Evolutionary conservation across 495 filamentous ascomycete genomes (phyloP), one percentile per base, ranked within the genome.

Genomic region (Friedmanniomyces simplex): DNA sequence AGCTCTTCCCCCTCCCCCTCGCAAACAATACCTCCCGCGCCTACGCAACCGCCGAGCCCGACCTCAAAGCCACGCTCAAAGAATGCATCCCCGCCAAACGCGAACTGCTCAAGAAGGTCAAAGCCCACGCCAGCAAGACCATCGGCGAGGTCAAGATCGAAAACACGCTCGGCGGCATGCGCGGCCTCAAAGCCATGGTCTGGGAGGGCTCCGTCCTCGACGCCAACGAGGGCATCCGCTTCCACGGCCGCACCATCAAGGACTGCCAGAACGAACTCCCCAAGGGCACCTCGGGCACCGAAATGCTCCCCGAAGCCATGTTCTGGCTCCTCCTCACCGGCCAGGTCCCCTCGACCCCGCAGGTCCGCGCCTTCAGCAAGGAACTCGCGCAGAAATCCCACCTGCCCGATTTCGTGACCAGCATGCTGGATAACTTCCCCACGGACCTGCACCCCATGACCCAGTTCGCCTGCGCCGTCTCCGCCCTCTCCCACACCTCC

Each of bases 221-320:
- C 69, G 83, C 93, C 53, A 83, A 97, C 67, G 93, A 98, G 74
- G 93, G 93, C 34, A 98, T 98, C 68, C 88, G 93, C 50, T 98
- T 98, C 79, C 93, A 96, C 70, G 94, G 94, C 66, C 84, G 85
- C 64, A 96, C 89, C 49, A 98, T 98, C 78, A 94, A 93, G 75
- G 93, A 98, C 68, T 98, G 93, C 79, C 91, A 96, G 67, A 80
- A 82, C 56, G 82, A 94, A 68, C 81, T 98, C 8, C 93, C 93
- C 65, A 96, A 96, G 76, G 93, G 91, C 52, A 87, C 81, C 54
- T 81, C 86, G 1, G 93, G 93, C 57, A 93, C 88, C n/a, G 91
- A 98, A 76, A 97, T 97, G 94, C 84, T 98, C 1, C 93, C 93
- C 37, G 93, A 98, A 73, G 84, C 90, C 68, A 97, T 98, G 93